Evolutionary conservation across 2,329 filamentous ascomycete species (phyloP).

Genomic region (Juglanconis sp.): DNA sequence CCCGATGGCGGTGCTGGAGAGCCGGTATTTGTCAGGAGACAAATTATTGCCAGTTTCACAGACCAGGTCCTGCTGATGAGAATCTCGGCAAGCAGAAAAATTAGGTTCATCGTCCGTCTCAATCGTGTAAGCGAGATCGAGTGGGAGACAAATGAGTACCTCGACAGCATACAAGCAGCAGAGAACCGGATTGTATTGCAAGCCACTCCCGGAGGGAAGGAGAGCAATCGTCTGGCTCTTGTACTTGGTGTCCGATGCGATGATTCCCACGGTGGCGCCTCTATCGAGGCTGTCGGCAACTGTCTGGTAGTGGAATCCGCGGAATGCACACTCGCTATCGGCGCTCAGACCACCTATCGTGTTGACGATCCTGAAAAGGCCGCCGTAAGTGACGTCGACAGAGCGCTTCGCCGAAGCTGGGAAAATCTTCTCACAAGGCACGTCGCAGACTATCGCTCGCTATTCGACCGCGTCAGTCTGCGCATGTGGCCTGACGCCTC

Average conservation of each 20-base stretch:
- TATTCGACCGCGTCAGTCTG: constrained; percentile 23
- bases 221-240: constrained; percentile 32
- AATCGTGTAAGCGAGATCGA: constrained; percentile 39
- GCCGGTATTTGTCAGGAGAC: constrained; percentile 12
- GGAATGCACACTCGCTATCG: constrained; percentile 33
- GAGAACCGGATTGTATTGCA: constrained; percentile 31
- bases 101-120: constrained; percentile 26
- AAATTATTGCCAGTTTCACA: constrained; percentile 21
- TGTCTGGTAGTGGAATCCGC: constrained; percentile 35
- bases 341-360: constrained; percentile 38
- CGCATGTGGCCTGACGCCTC: constrained; percentile 25
- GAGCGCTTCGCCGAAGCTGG: constrained; percentile 22
- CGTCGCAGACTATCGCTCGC: constrained; percentile 20
- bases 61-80: constrained; percentile 19
- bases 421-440: constrained; percentile 20
- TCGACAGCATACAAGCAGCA: constrained; percentile 32
- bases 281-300: constrained; percentile 30
- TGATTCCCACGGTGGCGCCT: constrained; percentile 22
- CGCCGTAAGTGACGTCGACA: constrained; percentile 25
- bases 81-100: constrained; percentile 18
- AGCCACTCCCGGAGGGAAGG: constrained; percentile 34
- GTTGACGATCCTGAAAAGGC: constrained; percentile 24
- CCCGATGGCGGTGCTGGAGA: background rate
- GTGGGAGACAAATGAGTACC: constrained; percentile 41
- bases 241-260: constrained; percentile 27